phyloP scores from a whole-genome alignment of 2,329 filamentous ascomycete genomes.

The Cladosporium sphaerospermum region DNA sequence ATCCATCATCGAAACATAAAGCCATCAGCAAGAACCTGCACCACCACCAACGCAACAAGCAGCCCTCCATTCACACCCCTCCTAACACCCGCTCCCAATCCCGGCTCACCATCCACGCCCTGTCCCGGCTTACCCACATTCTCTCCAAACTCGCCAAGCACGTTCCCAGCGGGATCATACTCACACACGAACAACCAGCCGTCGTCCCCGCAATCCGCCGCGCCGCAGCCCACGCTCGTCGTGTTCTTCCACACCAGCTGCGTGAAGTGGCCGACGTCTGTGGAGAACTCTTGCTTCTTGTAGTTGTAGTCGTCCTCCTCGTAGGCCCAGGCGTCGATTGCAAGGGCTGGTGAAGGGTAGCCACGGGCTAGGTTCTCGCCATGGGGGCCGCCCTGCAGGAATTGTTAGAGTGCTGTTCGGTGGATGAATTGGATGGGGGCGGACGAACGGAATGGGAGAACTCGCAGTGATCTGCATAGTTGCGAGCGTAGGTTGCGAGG shows the following conservation, averaged over 20 bases:
- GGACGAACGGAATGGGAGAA: constrained; percentile 26
- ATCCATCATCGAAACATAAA: neutral
- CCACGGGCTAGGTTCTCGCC: constrained; percentile 29
- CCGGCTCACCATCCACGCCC: constrained; percentile 17
- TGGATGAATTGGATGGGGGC: neutral
- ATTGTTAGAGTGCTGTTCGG: neutral
- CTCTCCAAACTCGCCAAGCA: constrained; percentile 27
- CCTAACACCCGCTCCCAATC: constrained; percentile 14
- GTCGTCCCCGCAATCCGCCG: constrained; percentile 21
- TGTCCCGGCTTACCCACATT: constrained; percentile 29
- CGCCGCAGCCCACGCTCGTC: constrained; percentile 25
- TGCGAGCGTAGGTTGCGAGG: constrained; percentile 25
- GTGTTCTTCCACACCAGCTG: constrained; percentile 30
- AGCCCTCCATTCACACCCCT: neutral
- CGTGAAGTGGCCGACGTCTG: constrained; percentile 28
- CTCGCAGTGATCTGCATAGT: constrained; percentile 24
- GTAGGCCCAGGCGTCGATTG: constrained; percentile 28
- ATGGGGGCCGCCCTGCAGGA: constrained; percentile 23
- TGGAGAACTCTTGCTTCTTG: constrained; percentile 21
- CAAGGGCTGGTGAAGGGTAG: constrained; percentile 19
- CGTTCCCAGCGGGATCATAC: constrained; percentile 34
- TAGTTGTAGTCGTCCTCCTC: constrained; percentile 28
- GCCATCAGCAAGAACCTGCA: neutral
- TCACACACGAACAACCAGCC: constrained; percentile 33
- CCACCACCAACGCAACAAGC: constrained; percentile 5